Evolutionary conservation across 768 basidiomycete species (phyloP), one percentile per base, ranked within the genome.

Genomic region (Mrakia blollopis): DNA sequence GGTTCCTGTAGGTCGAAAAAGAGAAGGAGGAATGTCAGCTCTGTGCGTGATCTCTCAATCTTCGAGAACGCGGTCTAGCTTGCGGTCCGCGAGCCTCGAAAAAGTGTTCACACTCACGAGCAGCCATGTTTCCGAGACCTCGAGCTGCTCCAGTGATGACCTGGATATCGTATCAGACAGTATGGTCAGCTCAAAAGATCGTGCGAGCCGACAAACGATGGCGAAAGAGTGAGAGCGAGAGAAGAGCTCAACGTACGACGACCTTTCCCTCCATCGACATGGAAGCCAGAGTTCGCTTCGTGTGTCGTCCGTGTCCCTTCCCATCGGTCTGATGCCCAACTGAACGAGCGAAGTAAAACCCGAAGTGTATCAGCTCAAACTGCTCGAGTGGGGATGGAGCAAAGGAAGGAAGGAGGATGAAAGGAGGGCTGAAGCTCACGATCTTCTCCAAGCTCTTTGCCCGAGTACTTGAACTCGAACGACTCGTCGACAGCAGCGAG

Each of bases 111-210:
- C 7, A 57, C 57, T n/a, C n/a, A 57, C 57, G 88, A 82, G 93
- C 94, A 82, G 98, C 93, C 83, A 93, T 91, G 79, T 91, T 87
- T 10, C 96, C 96, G 65, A 98, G 85, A 10, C 96, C 96, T 81
- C 92, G 87, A 18, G 94, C 96, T 73, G 90, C 96, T 65, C 96
- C 96, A 54, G 96, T 98, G 71, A 98, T 90, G 80, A 95, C 85
- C 85, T 92, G 65, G 10, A 8, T 93, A 73, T 94, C 93, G 90
- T 2, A 28, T 37, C 5, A 35, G 71, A 0, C 1, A 50, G 32
- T 52, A 16, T 25, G 32, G 8, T 32, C 37, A 41, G 44, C 96
- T 81, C 23, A 8, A 79, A 81, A 47, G 80, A 80, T n/a, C 77
- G 73, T 37, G 65, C n/a, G 50, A 54, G 61, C 3, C 8, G 32